These are phyloP conservation scores for Phytophthora ramorum DNA, from an alignment of 352 stramenopile genomes.

Conservation along the genomic window DNA sequence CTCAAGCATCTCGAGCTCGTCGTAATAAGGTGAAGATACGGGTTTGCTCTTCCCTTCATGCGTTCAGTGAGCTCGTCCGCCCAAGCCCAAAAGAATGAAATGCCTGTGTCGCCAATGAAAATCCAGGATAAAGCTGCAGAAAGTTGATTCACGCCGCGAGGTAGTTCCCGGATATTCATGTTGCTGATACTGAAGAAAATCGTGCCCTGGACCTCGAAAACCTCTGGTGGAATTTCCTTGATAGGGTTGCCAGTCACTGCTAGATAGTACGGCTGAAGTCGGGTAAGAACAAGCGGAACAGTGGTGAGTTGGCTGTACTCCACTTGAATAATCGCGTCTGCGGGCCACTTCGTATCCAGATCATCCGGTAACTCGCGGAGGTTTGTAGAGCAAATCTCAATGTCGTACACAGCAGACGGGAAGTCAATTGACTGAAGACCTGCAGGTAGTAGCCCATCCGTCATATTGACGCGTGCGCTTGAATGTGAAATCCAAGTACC, in stretches of 20 bases:
- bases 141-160: slow-evolving; percentile 19
- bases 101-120: slow-evolving; percentile 14
- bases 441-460: slow-evolving; percentile 31
- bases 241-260: slow-evolving; percentile 41
- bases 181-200: slow-evolving; percentile 23
- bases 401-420: slow-evolving; percentile 28
- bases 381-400: slow-evolving; percentile 46
- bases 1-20: slow-evolving; percentile 20
- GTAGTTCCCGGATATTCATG: slow-evolving; percentile 23
- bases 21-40: slow-evolving; percentile 14
- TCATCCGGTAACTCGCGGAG: slow-evolving; percentile 32
- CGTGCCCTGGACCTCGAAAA: slow-evolving; percentile 27
- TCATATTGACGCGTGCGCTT: slow-evolving; percentile 39
- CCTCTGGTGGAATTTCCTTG: slow-evolving; percentile 10
- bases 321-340: slow-evolving; percentile 10
- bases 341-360: slow-evolving; percentile 39
- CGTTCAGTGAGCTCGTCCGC: slow-evolving; percentile 17
- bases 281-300: slow-evolving; percentile 18
- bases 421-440: slow-evolving; percentile 41
- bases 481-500: slow-evolving; percentile 22
- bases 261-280: slow-evolving; percentile 30
- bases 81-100: slow-evolving; percentile 28
- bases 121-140: slow-evolving; percentile 8
- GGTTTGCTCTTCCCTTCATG: slow-evolving; percentile 5
- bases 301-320: slow-evolving; percentile 29